Conservation (phyloP, 208 protist genomes). For the Porcisia deanei region DNA sequence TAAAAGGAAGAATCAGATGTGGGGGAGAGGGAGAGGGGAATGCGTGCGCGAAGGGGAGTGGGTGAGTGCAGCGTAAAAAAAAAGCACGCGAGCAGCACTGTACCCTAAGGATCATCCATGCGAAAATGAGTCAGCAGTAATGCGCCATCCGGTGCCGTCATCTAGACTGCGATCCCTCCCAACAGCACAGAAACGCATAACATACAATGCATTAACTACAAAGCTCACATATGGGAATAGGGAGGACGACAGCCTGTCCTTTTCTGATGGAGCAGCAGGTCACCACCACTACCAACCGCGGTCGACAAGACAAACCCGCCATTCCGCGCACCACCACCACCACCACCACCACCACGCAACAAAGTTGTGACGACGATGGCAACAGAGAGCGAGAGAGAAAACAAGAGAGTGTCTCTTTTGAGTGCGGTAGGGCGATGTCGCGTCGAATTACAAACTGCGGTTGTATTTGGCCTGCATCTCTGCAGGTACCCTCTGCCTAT, state of each 20-base stretch:
- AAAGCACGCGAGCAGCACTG: neutral
- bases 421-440: no score
- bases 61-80: neutral
- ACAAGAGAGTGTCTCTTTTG: neutral
- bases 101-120: neutral
- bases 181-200: neutral
- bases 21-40: neutral
- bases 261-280: neutral
- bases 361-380: neutral
- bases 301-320: neutral
- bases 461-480: slow-evolving; percentile 56
- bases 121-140: neutral
- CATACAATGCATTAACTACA: no score
- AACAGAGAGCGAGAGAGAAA: neutral
- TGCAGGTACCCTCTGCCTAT: slow-evolving; percentile 56
- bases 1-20: neutral
- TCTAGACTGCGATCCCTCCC: neutral
- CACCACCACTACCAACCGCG: neutral
- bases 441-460: slow-evolving; percentile 41
- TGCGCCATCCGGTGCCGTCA: neutral
- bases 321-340: neutral
- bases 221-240: neutral
- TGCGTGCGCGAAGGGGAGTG: neutral
- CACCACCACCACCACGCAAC: neutral
- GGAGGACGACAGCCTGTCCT: neutral